Evolutionary conservation across 495 filamentous ascomycete genomes (phyloP).

Genomic region (Sporormia fimetaria): DNA sequence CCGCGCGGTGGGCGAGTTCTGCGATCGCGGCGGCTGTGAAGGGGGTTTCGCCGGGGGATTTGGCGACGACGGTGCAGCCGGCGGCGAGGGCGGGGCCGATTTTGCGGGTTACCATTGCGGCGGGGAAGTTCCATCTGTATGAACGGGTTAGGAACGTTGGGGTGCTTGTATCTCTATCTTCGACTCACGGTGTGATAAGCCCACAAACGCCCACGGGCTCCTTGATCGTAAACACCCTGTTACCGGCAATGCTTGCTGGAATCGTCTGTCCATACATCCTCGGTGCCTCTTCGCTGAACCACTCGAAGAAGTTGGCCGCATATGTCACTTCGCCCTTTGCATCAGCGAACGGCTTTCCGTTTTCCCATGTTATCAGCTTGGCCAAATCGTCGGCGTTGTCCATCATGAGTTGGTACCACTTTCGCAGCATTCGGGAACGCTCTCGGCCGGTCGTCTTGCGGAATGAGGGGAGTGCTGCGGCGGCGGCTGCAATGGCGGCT

Average conservation of each 20-base stretch:
- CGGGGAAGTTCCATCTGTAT: slow-evolving; percentile 37
- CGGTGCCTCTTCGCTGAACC: slow-evolving; percentile 68
- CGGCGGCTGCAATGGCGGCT: slow-evolving; percentile 65
- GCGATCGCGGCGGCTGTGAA: slow-evolving; percentile 46
- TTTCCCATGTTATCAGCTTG: slow-evolving; percentile 77
- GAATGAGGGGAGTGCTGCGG: slow-evolving; percentile 64
- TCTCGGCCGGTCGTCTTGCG: slow-evolving; percentile 60
- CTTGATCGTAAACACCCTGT: slow-evolving; percentile 36
- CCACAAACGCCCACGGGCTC: slow-evolving; percentile 89
- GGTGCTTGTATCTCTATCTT: background rate
- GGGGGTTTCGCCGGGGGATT: slow-evolving; percentile 57
- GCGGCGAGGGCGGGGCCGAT: slow-evolving; percentile 42
- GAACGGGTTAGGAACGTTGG: background rate
- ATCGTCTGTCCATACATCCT: slow-evolving; percentile 65
- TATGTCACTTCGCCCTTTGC: slow-evolving; percentile 62
- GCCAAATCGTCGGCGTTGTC: slow-evolving; percentile 83
- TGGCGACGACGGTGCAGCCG: slow-evolving; percentile 53
- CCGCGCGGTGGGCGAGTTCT: slow-evolving; percentile 46
- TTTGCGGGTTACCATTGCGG: slow-evolving; percentile 37
- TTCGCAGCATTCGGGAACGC: slow-evolving; percentile 63
- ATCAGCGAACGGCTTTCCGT: slow-evolving; percentile 62
- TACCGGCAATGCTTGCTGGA: slow-evolving; percentile 34
- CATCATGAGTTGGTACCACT: slow-evolving; percentile 83
- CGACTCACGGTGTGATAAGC: slow-evolving; percentile 63
- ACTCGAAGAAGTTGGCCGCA: slow-evolving; percentile 64